These are phyloP conservation scores for Penium margaritaceum DNA, from an alignment of 139 green algal species.

Conservation along the genomic window DNA sequence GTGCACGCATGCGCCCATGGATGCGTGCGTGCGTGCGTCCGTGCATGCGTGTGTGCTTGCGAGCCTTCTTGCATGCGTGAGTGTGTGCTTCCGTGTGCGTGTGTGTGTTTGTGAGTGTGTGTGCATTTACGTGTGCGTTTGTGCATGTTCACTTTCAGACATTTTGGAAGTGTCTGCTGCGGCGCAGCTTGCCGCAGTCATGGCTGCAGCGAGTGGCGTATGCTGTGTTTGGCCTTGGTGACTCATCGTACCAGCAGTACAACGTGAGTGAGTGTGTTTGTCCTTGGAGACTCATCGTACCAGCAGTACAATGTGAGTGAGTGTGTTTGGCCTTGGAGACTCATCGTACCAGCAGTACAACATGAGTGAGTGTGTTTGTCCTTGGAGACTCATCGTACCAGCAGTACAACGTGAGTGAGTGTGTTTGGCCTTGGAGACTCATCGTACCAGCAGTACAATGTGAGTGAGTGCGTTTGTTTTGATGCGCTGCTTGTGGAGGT, in stretches of 20 bases:
- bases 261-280: constrained; percentile 57
- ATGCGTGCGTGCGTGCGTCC: too few species aligned
- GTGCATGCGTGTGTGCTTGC: too few species aligned
- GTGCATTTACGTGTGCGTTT: too few species aligned
- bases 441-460: too few species aligned
- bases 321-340: not conserved
- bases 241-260: constrained; percentile 86
- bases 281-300: not conserved
- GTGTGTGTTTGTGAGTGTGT: too few species aligned
- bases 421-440: too few species aligned
- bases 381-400: not conserved
- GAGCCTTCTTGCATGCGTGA: too few species aligned
- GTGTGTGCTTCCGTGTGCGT: too few species aligned
- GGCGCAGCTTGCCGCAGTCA: constrained; percentile 65
- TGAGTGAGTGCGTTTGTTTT: too few species aligned
- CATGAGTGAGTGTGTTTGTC: not conserved
- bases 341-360: not conserved
- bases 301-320: not conserved
- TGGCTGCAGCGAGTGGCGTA: constrained; percentile 53
- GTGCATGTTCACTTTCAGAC: too few species aligned
- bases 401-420: not conserved
- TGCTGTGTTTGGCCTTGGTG: constrained; percentile 89
- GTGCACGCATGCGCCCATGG: too few species aligned
- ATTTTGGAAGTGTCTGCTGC: constrained; percentile 85
- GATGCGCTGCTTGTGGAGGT: too few species aligned